These are phyloP conservation scores for Trichoderma polysporum DNA, from an alignment of 2,329 filamentous ascomycete genomes.

Conservation along the genomic window DNA sequence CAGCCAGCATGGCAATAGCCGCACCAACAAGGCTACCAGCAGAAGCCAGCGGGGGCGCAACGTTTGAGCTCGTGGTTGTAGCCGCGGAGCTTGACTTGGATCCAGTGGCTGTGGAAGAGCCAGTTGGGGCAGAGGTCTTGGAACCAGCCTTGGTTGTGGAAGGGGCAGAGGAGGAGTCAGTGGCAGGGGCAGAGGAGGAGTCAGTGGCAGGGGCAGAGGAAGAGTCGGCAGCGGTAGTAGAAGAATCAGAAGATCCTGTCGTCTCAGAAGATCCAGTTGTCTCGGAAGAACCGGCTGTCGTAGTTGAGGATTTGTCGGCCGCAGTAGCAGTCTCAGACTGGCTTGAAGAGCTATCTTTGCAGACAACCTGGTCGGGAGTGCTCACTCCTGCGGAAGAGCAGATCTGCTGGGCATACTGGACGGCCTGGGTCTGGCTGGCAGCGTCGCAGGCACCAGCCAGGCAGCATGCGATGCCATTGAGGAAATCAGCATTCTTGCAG, in stretches of 20 bases:
- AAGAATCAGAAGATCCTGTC: slow-evolving; percentile 8
- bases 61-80: slow-evolving; percentile 6
- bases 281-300: slow-evolving; percentile 19
- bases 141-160: slow-evolving; percentile 16
- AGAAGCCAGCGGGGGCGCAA: slow-evolving; percentile 13
- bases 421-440: slow-evolving; percentile 35
- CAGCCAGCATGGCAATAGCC: slow-evolving; percentile 30
- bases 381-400: slow-evolving; percentile 39
- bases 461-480: slow-evolving; percentile 44
- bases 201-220: background rate
- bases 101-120: background rate
- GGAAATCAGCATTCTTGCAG: slow-evolving; percentile 43
- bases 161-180: slow-evolving; percentile 6
- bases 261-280: slow-evolving; percentile 1
- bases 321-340: slow-evolving; percentile 17
- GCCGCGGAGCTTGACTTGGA: slow-evolving; percentile 1
- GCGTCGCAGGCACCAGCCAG: slow-evolving; percentile 37
- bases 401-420: slow-evolving; percentile 40
- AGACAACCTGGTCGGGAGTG: slow-evolving; percentile 40
- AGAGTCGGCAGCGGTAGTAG: background rate
- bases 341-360: slow-evolving; percentile 28
- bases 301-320: slow-evolving; percentile 6
- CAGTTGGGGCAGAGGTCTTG: slow-evolving; percentile 18
- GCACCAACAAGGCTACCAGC: slow-evolving; percentile 30
- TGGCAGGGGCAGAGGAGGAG: slow-evolving; percentile 12